phyloP scores from a whole-genome alignment of 768 basidiomycete genomes.

The Rhodotorula toruloides region DNA sequence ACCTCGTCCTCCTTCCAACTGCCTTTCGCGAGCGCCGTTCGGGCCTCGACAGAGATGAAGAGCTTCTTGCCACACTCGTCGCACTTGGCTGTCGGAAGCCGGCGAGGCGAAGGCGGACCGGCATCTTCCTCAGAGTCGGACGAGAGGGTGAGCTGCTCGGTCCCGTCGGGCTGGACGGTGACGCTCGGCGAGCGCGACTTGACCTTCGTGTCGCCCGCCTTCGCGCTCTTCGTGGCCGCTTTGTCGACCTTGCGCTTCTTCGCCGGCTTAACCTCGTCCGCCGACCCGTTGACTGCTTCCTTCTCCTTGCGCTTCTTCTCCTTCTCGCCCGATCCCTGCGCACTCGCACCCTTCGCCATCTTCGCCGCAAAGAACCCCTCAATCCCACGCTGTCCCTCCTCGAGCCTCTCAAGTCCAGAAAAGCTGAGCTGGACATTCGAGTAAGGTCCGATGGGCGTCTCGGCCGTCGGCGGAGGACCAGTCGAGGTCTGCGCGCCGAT shows the following conservation, averaged over 20 bases:
- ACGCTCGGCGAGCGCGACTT: background rate
- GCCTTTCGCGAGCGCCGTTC: background rate
- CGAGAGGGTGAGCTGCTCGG: background rate
- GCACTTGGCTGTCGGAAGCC: conserved; percentile 49
- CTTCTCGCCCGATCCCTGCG: background rate
- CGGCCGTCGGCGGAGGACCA: conserved; percentile 33
- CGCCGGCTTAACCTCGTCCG: conserved; percentile 7
- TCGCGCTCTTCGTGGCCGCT: conserved; percentile 40
- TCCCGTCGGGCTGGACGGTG: background rate
- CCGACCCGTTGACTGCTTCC: background rate
- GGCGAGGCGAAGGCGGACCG: conserved; percentile 36
- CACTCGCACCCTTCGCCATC: background rate
- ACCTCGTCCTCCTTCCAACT: conserved; percentile 7
- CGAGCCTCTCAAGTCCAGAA: conserved; percentile 67
- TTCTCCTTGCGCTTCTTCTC: conserved; percentile 1
- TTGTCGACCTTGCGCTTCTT: conserved; percentile 42
- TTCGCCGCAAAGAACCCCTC: conserved; percentile 67
- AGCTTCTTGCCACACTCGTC: conserved; percentile 47
- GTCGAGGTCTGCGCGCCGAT: conserved; percentile 52
- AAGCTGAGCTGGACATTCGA: conserved; percentile 69
- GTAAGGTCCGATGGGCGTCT: conserved; percentile 55
- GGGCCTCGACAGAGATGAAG: conserved; percentile 1
- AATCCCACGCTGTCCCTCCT: conserved; percentile 76
- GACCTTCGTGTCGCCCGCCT: background rate
- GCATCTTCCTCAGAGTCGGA: conserved; percentile 2